A percentile compares a stretch with the other conserved stretches of the same genome.
Evolutionary conservation across 2,329 filamentous ascomycete genomes (phyloP).

Genomic region (Alternaria angustiovoidea): DNA sequence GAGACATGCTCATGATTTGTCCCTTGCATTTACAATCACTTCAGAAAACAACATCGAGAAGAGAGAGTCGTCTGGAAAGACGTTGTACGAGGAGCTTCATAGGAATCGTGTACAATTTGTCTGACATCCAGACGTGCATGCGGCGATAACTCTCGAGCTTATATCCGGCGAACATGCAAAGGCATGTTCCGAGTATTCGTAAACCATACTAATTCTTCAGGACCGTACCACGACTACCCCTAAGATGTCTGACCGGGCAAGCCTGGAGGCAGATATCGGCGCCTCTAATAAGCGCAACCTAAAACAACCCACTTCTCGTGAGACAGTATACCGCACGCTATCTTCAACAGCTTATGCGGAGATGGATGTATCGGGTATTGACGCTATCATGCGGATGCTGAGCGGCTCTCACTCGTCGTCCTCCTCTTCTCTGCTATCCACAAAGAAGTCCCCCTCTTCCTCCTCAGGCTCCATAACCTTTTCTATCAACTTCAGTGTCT

Average conservation of each 20-base stretch:
- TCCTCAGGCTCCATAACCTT: constrained; percentile 79
- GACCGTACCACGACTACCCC: neutral
- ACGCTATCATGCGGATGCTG: neutral
- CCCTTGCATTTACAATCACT: neutral
- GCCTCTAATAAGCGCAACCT: neutral
- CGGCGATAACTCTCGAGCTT: neutral
- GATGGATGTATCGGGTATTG: neutral
- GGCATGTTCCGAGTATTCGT: neutral
- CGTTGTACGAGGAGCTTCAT: neutral
- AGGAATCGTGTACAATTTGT: neutral
- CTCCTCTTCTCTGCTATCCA: constrained; percentile 23
- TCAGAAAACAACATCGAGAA: neutral
- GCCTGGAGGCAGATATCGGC: neutral
- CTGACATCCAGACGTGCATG: neutral
- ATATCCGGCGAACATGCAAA: neutral
- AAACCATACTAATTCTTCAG: neutral
- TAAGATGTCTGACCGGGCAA: neutral
- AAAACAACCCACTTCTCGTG: neutral
- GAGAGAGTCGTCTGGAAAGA: neutral
- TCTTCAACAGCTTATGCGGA: neutral
- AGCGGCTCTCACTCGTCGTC: constrained; percentile 8
- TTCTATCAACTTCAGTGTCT: constrained; percentile 82
- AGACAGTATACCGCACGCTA: neutral
- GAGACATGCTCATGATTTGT: neutral
- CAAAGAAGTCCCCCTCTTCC: constrained; percentile 41